Evolutionary conservation across 2,329 filamentous ascomycete species (phyloP).

Genomic region (Claviceps spartinae): DNA sequence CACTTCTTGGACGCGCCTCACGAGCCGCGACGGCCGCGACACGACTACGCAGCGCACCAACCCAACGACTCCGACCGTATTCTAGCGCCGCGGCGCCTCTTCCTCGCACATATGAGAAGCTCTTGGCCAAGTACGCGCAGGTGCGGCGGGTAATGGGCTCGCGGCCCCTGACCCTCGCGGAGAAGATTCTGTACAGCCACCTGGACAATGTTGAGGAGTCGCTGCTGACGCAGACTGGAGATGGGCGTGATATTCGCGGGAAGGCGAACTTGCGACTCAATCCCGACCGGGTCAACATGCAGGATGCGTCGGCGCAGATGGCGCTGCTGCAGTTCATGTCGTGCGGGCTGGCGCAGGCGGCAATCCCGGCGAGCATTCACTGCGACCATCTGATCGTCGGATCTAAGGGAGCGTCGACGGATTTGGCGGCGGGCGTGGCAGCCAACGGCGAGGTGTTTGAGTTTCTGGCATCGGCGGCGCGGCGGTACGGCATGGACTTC

Average conservation of each 20-base stretch:
- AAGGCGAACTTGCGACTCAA: constrained; percentile 91
- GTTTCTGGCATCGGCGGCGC: constrained; percentile 84
- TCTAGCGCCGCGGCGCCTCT: constrained; percentile 27
- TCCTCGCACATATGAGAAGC: constrained; percentile 66
- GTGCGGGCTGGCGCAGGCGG: constrained; percentile 76
- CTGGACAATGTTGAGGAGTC: constrained; percentile 82
- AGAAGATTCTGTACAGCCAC: constrained; percentile 98
- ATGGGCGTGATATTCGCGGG: constrained; percentile 73
- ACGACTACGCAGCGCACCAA: background rate
- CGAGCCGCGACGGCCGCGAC: constrained; percentile 7
- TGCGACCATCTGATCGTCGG: constrained; percentile 99
- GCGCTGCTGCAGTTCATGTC: constrained; percentile 97
- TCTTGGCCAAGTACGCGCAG: constrained; percentile 61
- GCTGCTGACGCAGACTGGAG: constrained; percentile 66
- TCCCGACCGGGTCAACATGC: constrained; percentile 96
- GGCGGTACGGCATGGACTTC: constrained; percentile 88
- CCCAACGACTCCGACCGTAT: constrained; percentile 18
- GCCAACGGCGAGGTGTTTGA: constrained; percentile 96
- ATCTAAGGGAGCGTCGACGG: constrained; percentile 73
- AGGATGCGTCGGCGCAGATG: constrained; percentile 98
- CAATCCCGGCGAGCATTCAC: constrained; percentile 93
- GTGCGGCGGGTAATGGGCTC: constrained; percentile 60
- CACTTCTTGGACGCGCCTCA: constrained; percentile 19
- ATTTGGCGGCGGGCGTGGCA: constrained; percentile 72
- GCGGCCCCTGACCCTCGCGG: constrained; percentile 67